Conservation (phyloP, 257 asterid genomes). For the Agastache rugosa region DNA sequence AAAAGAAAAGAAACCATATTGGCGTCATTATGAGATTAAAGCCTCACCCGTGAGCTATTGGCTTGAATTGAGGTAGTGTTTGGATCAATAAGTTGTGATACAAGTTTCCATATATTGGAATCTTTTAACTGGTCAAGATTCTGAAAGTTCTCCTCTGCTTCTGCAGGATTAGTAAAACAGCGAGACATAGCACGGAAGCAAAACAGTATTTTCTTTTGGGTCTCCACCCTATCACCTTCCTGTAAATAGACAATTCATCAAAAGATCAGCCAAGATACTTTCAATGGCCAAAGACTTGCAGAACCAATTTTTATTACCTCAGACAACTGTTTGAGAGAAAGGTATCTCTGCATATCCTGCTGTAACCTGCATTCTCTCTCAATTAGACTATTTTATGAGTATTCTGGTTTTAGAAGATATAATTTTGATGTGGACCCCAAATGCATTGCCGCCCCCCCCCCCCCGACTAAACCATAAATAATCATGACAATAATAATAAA, state of each 20-base stretch:
- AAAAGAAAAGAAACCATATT: constrained; percentile 27
- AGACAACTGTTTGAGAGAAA: constrained; percentile 68
- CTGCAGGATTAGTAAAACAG: constrained; percentile 77
- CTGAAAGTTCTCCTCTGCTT: constrained; percentile 86
- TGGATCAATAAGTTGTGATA: constrained; percentile 75
- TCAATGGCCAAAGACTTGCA: constrained; percentile 25
- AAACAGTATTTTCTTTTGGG: constrained; percentile 69
- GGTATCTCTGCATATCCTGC: constrained; percentile 88
- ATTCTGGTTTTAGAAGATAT: constrained; percentile 26
- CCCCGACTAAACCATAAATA: neutral
- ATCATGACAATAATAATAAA: neutral
- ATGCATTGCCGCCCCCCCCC: neutral
- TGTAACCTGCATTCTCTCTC: constrained; percentile 69
- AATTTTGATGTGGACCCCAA: constrained; percentile 12
- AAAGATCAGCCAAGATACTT: constrained; percentile 22
- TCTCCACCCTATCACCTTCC: constrained; percentile 83
- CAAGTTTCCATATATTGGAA: constrained; percentile 73
- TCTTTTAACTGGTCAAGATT: constrained; percentile 88
- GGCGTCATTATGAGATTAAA: constrained; percentile 30
- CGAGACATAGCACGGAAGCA: constrained; percentile 92
- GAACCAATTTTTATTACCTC: constrained; percentile 59
- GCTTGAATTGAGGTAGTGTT: constrained; percentile 63
- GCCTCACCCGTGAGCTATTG: constrained; percentile 71
- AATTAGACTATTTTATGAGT: constrained; percentile 2
- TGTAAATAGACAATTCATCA: constrained; percentile 47